Percentiles rank a stretch among this genome's conserved stretches.
phyloP scores from a whole-genome alignment of 164 flowering plant genomes.

The Cinnamomum chago region DNA sequence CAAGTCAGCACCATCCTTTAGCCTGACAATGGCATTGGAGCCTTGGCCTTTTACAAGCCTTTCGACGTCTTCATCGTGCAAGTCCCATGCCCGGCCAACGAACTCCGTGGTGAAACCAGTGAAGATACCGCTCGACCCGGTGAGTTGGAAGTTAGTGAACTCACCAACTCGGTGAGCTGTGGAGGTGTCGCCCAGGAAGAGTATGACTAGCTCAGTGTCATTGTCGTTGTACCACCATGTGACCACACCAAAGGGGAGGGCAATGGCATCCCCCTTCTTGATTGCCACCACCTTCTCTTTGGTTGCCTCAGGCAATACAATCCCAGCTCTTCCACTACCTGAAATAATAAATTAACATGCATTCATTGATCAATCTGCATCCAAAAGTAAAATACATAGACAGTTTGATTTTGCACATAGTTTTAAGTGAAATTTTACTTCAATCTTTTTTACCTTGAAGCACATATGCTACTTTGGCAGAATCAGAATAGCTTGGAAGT shows the following conservation, averaged over 20 bases:
- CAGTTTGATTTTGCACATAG: too few relatives aligned
- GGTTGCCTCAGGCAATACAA: slow-evolving; percentile 50
- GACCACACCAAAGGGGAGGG: slow-evolving; percentile 72
- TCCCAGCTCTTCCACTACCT: slow-evolving; percentile 75
- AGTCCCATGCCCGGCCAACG: slow-evolving; percentile 65
- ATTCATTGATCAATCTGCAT: too few relatives aligned
- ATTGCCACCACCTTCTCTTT: slow-evolving; percentile 67
- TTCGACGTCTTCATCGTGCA: slow-evolving; percentile 43
- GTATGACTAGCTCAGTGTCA: slow-evolving; percentile 60
- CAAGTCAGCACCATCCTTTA: slow-evolving; percentile 32
- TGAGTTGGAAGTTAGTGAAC: slow-evolving; percentile 62
- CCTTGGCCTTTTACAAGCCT: slow-evolving; percentile 49
- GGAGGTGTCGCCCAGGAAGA: slow-evolving; percentile 69
- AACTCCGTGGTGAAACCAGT: slow-evolving; percentile 79
- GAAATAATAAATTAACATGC: neutral
- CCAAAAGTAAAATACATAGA: too few relatives aligned
- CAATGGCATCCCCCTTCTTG: slow-evolving; percentile 76
- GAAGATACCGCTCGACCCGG: slow-evolving; percentile 65
- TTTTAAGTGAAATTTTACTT: too few relatives aligned
- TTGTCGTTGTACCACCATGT: slow-evolving; percentile 86
- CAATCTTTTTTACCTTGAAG: slow-evolving; percentile 49
- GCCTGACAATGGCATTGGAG: slow-evolving; percentile 51
- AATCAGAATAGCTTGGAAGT: slow-evolving; percentile 77
- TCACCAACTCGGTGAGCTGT: slow-evolving; percentile 67
- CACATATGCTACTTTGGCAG: slow-evolving; percentile 79